These are phyloP conservation scores for Batrachochytrium dendrobatidis DNA, from an alignment of 371 early-diverging fungal species.

Conservation along the genomic window DNA sequence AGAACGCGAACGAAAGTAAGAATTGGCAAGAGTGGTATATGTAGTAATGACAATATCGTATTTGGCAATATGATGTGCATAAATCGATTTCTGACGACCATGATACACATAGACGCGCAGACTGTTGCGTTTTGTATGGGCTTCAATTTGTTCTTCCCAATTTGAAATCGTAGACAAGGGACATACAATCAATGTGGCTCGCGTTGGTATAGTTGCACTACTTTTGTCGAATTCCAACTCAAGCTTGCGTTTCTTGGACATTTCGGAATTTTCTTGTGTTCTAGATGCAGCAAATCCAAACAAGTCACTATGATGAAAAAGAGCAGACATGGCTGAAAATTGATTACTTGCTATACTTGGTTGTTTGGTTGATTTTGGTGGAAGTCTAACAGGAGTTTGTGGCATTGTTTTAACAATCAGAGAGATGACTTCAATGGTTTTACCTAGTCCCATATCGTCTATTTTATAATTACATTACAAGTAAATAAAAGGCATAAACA, in stretches of 20 bases:
- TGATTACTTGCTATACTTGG: background rate
- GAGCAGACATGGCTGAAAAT: too few relatives aligned
- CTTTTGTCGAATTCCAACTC: background rate
- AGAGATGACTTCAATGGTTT: constrained; percentile 54
- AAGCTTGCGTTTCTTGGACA: background rate
- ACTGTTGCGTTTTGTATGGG: constrained; percentile 32
- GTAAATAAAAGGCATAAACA: background rate
- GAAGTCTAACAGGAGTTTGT: background rate
- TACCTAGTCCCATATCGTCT: constrained; percentile 59
- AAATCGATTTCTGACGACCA: constrained; percentile 30
- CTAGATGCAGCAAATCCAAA: background rate
- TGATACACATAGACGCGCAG: constrained; percentile 51
- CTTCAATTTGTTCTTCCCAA: constrained; percentile 59
- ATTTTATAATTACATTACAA: background rate
- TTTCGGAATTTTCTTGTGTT: too few relatives aligned
- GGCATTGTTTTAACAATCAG: constrained; percentile 34
- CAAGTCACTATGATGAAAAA: background rate
- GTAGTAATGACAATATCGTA: constrained; percentile 46
- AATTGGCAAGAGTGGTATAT: constrained; percentile 29
- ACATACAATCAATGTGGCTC: constrained; percentile 56
- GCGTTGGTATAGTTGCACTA: constrained; percentile 15
- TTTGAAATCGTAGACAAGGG: constrained; percentile 57
- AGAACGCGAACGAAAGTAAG: background rate
- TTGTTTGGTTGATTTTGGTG: constrained; percentile 1
- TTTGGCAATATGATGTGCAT: constrained; percentile 12